Base-by-base conservation (phyloP, 176 grass and related monocot species). In the Phyllostachys edulis region DNA sequence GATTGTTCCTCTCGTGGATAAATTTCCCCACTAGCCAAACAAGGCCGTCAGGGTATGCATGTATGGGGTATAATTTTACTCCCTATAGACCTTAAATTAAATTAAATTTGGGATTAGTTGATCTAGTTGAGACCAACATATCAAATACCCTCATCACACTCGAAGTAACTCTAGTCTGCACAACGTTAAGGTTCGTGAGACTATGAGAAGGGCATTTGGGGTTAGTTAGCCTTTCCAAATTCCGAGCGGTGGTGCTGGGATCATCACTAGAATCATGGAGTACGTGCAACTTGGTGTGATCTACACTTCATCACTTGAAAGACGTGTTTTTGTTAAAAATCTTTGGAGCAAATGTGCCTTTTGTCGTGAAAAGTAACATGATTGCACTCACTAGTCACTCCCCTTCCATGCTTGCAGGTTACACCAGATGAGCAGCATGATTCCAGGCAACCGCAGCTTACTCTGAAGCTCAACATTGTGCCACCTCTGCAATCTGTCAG, bases 341-440 rank as follows among this genome's bases (percentile, higher is more conserved):
- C 6, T 74, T 83, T 45, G 27, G 47, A 50, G 42, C 40, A 74
- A 83, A 73, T 73, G 81, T 12, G 41, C 36, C 50, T 81, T 63
- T 74, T 23, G 18, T 9, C 41, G 36, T 5, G 73, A 57, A 76
- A 42, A 76, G 82, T 15, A 85, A 67, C 63, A 56, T 85, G 73
- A 46, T 77, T 67, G 47, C 63, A 68, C 47, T 57, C 71, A 76
- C 51, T 14, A 51, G 49, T 2, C 49, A 16, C 18, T 7, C 18
- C 51, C 52, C 52, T 21, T 21, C 21, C 17, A 55, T 55, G 52
- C 52, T 21, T 55, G 18, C 18, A 21, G 52, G 52, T 21, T 55
- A 55, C 52, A 20, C 17, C 17, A 21, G 41, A 45, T 57, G 73
- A 68, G 63, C 73, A 69, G 63, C 39, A 36, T 69, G 82, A 85